Evolutionary conservation across 78 protist genomes (phyloP).

Genomic region (Isochrysis galbana): DNA sequence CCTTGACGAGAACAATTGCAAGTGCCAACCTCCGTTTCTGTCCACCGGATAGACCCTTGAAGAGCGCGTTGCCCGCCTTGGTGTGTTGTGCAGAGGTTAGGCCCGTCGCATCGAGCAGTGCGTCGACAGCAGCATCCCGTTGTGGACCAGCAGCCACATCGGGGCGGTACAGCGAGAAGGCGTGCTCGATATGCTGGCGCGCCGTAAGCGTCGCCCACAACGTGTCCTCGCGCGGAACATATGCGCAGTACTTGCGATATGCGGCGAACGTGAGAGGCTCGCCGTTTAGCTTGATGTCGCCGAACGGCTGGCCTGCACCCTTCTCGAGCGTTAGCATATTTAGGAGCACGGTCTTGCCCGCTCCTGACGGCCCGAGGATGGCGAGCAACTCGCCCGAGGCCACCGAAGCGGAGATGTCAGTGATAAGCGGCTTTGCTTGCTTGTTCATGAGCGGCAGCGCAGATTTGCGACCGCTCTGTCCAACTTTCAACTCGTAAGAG

Average conservation of each 20-base stretch:
- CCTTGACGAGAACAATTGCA: constrained; percentile 34
- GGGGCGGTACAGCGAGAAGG: neutral
- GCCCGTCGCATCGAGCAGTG: neutral
- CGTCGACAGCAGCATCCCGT: neutral
- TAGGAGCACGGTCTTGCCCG: neutral
- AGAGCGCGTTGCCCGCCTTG: constrained; percentile 5
- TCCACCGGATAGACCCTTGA: constrained; percentile 52
- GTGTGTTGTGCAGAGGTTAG: neutral
- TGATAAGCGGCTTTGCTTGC: neutral
- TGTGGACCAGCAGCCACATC: neutral
- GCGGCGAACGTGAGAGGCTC: neutral
- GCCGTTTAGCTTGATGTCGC: neutral
- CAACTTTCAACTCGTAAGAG: neutral
- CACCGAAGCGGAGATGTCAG: neutral
- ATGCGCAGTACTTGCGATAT: neutral
- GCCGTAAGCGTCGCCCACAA: neutral
- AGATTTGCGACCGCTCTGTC: neutral
- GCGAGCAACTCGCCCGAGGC: neutral
- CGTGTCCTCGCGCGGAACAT: neutral
- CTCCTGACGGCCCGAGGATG: neutral
- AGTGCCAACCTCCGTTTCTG: constrained; percentile 46
- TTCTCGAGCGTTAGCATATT: neutral
- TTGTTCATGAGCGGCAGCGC: too few species aligned
- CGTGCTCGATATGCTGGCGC: neutral
- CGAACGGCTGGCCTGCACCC: neutral